A percentile compares a stretch with the other conserved stretches of the same genome.
These are phyloP conservation scores for Penicillium bovifimosum DNA, from an alignment of 495 filamentous ascomycete species.

Conservation along the genomic window DNA sequence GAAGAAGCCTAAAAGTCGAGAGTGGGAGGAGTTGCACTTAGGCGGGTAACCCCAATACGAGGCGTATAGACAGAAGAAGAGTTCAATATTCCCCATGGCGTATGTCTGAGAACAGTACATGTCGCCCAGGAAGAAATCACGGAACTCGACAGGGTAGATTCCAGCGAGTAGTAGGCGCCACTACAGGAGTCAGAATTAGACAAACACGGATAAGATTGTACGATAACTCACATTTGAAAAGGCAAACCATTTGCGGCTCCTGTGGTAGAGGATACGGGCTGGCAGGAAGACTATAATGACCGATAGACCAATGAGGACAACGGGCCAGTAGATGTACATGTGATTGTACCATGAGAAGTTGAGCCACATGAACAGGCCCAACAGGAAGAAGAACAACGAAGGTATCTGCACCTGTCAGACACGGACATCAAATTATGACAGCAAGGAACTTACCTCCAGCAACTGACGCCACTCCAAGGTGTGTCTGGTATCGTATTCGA, in stretches of 20 bases:
- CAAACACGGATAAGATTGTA: background rate
- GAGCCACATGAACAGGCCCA: constrained; percentile 77
- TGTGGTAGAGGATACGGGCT: constrained; percentile 64
- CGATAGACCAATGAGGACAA: constrained; percentile 68
- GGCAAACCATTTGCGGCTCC: constrained; percentile 73
- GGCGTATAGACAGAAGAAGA: constrained; percentile 94
- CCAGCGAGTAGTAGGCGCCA: constrained; percentile 81
- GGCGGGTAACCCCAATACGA: constrained; percentile 62
- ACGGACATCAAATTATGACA: background rate
- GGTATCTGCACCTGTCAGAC: constrained; percentile 51
- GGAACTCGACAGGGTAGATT: constrained; percentile 88
- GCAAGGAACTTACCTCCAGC: constrained; percentile 49
- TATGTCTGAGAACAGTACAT: constrained; percentile 97
- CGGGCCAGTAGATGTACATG: constrained; percentile 83
- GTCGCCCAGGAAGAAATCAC: constrained; percentile 95
- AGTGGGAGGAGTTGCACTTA: constrained; percentile 81
- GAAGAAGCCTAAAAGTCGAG: constrained; percentile 80
- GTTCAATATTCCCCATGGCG: constrained; percentile 76
- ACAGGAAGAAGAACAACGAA: constrained; percentile 66
- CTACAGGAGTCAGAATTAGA: constrained; percentile 42
- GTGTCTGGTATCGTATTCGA: constrained; percentile 86
- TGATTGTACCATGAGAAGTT: constrained; percentile 70
- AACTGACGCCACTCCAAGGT: constrained; percentile 85
- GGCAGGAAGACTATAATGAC: constrained; percentile 69
- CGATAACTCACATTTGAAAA: constrained; percentile 66